Evolutionary conservation across 768 basidiomycete genomes (phyloP).

Genomic region (Lactarius sanguifluus): DNA sequence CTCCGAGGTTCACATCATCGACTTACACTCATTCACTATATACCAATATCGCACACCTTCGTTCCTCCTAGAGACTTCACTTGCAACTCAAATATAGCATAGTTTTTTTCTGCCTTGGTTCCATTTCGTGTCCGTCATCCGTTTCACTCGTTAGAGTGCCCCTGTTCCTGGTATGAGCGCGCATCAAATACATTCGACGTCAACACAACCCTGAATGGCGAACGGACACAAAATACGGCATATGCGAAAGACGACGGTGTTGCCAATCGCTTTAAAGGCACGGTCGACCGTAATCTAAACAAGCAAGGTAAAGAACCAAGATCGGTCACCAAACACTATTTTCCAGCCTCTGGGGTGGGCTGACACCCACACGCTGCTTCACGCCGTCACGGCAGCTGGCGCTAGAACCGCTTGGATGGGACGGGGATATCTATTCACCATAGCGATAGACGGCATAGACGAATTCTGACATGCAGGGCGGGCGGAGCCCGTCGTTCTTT

Average conservation of each 20-base stretch:
- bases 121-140: not conserved
- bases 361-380: not conserved
- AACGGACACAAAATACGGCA: not conserved
- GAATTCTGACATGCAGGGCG: not conserved
- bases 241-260: no score
- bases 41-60: conserved; percentile 11
- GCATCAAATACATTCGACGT: not conserved
- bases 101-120: not conserved
- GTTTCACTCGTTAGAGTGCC: not conserved
- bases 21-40: conserved; percentile 7
- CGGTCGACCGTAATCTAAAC: not conserved
- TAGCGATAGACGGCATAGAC: not conserved
- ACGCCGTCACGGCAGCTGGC: not conserved
- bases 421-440: not conserved
- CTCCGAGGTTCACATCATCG: not conserved
- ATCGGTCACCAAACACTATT: not conserved
- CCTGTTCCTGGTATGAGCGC: not conserved
- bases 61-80: not conserved
- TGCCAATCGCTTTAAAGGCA: not conserved
- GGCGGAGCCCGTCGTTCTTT: no score
- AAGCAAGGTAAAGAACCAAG: not conserved
- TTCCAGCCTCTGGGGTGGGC: not conserved
- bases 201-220: not conserved
- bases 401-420: not conserved
- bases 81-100: not conserved